A percentile compares a stretch with the other conserved stretches of the same genome.
These are phyloP conservation scores for Fusarium virguliforme DNA, from an alignment of 2,329 filamentous ascomycete genomes.

Conservation along the genomic window DNA sequence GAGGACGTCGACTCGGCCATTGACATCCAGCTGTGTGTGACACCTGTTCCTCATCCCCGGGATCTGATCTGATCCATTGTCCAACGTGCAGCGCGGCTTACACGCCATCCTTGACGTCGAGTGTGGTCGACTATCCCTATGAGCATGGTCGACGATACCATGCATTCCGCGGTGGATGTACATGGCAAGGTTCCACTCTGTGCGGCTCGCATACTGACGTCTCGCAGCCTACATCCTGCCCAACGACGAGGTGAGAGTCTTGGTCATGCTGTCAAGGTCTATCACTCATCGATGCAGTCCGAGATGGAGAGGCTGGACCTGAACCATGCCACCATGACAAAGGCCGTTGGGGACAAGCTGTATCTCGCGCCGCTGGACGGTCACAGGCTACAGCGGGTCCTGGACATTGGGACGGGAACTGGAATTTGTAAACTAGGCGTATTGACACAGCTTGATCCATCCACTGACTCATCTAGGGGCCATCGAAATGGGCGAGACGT, in stretches of 20 bases:
- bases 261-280: not conserved
- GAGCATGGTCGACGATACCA: conserved; percentile 53
- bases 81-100: conserved; percentile 1
- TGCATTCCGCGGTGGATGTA: conserved; percentile 53
- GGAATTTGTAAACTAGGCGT: conserved; percentile 56
- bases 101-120: not conserved
- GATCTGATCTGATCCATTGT: conserved; percentile 1
- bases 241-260: conserved; percentile 19
- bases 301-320: conserved; percentile 58
- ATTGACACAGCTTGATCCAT: not conserved
- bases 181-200: too few species aligned
- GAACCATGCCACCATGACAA: conserved; percentile 53
- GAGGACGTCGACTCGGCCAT: conserved; percentile 8
- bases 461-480: conserved; percentile 49
- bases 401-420: conserved; percentile 63
- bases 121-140: conserved; percentile 47
- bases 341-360: conserved; percentile 42
- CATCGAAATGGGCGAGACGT: conserved; percentile 58
- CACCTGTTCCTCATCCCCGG: conserved; percentile 3
- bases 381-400: conserved; percentile 54
- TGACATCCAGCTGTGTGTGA: conserved; percentile 8
- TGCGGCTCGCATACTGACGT: not conserved
- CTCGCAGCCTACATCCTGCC: conserved; percentile 17
- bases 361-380: conserved; percentile 49
- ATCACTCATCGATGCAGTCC: conserved; percentile 10